phyloP scores from a whole-genome alignment of 208 protist genomes.

The Willaertia magna region DNA sequence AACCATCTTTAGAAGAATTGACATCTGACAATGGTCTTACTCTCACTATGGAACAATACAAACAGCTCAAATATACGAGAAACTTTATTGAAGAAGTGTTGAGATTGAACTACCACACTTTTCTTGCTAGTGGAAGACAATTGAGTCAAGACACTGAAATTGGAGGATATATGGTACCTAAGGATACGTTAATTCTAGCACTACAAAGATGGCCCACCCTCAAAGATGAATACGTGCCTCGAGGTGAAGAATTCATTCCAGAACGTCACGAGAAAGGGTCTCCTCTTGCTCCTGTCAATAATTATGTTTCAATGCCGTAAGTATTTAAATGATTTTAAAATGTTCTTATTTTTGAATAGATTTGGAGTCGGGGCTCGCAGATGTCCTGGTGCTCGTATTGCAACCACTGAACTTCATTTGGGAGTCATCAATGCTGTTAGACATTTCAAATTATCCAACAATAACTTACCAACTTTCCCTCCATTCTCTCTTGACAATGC shows the following conservation, averaged over 20 bases:
- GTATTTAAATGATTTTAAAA: not conserved
- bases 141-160: not conserved
- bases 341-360: not conserved
- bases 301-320: not conserved
- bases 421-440: not conserved
- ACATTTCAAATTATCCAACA: not conserved
- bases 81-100: not conserved
- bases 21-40: not conserved
- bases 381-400: not conserved
- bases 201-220: not conserved
- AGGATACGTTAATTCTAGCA: not conserved
- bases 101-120: not conserved
- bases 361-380: not conserved
- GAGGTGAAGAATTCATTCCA: not conserved
- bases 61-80: not conserved
- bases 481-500: not conserved
- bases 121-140: not conserved
- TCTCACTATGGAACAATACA: not conserved
- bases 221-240: not conserved
- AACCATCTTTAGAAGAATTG: not conserved
- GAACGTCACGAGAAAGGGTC: not conserved
- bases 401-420: not conserved
- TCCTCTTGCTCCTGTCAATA: not conserved
- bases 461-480: not conserved
- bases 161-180: not conserved